These are phyloP conservation scores for Escallonia rubra DNA, from an alignment of 129 eudicot species.

Conservation along the genomic window DNA sequence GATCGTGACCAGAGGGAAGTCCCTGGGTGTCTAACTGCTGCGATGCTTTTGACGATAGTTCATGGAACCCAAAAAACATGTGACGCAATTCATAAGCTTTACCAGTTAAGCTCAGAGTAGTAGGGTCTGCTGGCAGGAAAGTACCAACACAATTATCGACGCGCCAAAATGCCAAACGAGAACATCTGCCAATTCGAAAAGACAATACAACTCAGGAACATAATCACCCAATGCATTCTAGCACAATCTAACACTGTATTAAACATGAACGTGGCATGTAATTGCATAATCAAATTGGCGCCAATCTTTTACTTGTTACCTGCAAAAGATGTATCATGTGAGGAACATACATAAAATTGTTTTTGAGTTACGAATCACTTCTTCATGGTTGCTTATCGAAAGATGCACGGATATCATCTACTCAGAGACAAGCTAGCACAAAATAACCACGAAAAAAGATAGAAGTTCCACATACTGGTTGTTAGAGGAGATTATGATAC, in stretches of 20 bases:
- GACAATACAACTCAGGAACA: neutral
- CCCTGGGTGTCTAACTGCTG: slow-evolving; percentile 23
- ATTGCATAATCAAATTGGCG: no score
- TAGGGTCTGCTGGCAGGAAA: slow-evolving; percentile 77
- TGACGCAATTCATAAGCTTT: slow-evolving; percentile 82
- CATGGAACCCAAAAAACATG: slow-evolving; percentile 47
- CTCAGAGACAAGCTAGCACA: neutral
- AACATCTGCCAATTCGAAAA: slow-evolving; percentile 28
- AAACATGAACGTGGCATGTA: no score
- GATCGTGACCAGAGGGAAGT: slow-evolving; percentile 24
- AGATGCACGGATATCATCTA: no score
- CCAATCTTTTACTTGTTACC: no score
- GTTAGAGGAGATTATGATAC: slow-evolving; percentile 44
- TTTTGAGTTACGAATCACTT: no score
- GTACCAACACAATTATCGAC: slow-evolving; percentile 88
- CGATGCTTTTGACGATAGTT: slow-evolving; percentile 27
- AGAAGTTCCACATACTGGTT: slow-evolving; percentile 42
- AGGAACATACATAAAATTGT: no score
- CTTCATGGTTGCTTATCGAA: no score
- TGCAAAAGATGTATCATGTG: no score
- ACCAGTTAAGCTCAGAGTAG: slow-evolving; percentile 39
- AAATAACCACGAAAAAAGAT: neutral
- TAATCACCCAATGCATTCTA: neutral
- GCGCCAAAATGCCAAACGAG: slow-evolving; percentile 81
- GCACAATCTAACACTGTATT: neutral